phyloP scores from a whole-genome alignment of 306 rosid species.

The Prunus campanulata region DNA sequence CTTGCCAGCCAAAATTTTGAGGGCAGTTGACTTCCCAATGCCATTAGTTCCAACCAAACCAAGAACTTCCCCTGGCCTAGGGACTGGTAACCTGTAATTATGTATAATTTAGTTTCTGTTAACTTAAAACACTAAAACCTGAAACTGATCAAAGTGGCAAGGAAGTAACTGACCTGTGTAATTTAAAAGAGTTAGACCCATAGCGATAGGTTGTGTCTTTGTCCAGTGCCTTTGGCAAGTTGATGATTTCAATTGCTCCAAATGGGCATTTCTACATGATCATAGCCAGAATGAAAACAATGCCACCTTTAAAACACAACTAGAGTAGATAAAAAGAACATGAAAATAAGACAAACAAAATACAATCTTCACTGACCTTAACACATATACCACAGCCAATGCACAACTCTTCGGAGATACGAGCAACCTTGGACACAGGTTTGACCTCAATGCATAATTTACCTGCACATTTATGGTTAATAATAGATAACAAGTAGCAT shows the following conservation, averaged over 20 bases:
- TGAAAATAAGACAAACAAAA: too few species aligned
- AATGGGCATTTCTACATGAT: conserved; percentile 87
- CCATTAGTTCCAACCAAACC: conserved; percentile 98
- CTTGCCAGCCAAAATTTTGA: conserved; percentile 91
- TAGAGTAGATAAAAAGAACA: background rate
- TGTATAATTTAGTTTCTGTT: background rate
- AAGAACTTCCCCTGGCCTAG: conserved; percentile 97
- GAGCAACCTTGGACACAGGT: conserved; percentile 78
- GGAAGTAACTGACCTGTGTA: conserved; percentile 64
- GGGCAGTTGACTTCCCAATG: conserved; percentile 97
- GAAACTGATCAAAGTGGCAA: background rate
- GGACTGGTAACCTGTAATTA: conserved; percentile 79
- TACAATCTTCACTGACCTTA: conserved; percentile 46
- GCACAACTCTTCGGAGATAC: conserved; percentile 90
- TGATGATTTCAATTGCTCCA: conserved; percentile 92
- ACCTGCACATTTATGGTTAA: conserved; percentile 40
- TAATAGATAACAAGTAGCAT: too few species aligned
- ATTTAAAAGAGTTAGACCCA: conserved; percentile 89
- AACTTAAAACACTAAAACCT: conserved; percentile 8
- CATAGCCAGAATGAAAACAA: conserved; percentile 16
- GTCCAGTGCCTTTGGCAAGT: conserved; percentile 91
- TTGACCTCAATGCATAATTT: conserved; percentile 88
- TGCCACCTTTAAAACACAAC: background rate
- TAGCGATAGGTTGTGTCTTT: conserved; percentile 94
- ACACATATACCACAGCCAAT: conserved; percentile 98